Evolutionary conservation across 306 rosid species (phyloP).

Genomic region (Cucurbita maxima): DNA sequence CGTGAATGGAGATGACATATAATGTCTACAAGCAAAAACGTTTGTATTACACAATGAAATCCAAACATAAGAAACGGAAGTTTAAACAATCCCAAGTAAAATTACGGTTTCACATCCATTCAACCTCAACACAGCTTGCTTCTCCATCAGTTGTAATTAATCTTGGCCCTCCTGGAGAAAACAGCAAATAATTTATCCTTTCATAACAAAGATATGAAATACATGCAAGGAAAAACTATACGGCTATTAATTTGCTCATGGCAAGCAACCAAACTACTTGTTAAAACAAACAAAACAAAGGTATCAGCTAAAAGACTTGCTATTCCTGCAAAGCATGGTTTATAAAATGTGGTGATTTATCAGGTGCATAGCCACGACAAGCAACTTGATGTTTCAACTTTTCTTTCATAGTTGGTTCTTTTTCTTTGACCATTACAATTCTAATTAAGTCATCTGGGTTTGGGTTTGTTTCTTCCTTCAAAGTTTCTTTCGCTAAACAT

Average conservation of each 20-base stretch:
- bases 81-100: background rate
- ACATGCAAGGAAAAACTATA: background rate
- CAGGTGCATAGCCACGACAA: too few species aligned
- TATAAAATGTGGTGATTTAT: background rate
- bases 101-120: background rate
- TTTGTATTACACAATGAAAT: background rate
- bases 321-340: background rate
- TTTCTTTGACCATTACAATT: too few species aligned
- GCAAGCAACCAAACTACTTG: background rate
- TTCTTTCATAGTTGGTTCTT: background rate
- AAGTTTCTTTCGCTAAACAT: background rate
- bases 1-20: background rate
- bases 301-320: background rate
- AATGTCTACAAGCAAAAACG: background rate
- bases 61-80: background rate
- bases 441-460: background rate
- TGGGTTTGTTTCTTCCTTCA: background rate
- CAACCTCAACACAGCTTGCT: background rate
- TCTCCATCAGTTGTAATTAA: background rate
- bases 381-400: too few species aligned
- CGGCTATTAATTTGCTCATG: background rate
- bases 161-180: slow-evolving; percentile 6
- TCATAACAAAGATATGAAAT: background rate
- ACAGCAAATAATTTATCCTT: background rate
- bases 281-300: background rate